Evolutionary conservation across 495 filamentous ascomycete species (phyloP), one percentile per base, ranked within the genome.

Genomic region (Penicillium waksmanii): DNA sequence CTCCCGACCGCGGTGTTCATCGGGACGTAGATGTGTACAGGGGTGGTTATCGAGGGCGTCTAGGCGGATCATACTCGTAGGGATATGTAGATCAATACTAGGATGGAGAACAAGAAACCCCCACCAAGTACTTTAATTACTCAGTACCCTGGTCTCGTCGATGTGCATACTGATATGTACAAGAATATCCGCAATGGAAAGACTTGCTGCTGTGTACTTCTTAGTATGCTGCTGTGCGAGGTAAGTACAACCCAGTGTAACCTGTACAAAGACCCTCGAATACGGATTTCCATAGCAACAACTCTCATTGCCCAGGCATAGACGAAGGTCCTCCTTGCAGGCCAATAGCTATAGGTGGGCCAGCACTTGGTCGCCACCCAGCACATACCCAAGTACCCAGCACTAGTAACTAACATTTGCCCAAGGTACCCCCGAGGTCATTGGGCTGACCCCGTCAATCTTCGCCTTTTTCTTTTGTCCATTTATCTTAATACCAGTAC

Each of bases 211-310:
- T 31, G 0, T 31, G 27, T 31, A 31, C 27, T 31, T 9, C 6
- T 6, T 31, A 8, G 27, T 31, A 31, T 31, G 8, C 27, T 4
- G 27, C 27, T 31, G 27, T 31, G 27, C 27, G 27, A 31, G 1
- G 23, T 23, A 31, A 31, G 23, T 23, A 31, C 27, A 31, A 31
- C 8, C 27, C 27, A 8, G 27, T 31, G 27, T 31, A 31, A 31
- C 27, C 8, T 31, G 27, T 31, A 7, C 27, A 4, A 31, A 9
- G 21, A 27, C 66, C 71, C n/a, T 66, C 51, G 2, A 64, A 60
- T 69, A 70, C 5, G 35, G 48, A 54, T 69, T 71, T 5, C 57
- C 61, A 62, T 73, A 71, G 23, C 67, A 72, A 43, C 71, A 70
- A 25, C 65, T 55, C 23, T 62, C 59, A 55, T 72, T 67, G 3